Base-by-base conservation (phyloP, 768 basidiomycete species). In the Chalciporus piperatus region DNA sequence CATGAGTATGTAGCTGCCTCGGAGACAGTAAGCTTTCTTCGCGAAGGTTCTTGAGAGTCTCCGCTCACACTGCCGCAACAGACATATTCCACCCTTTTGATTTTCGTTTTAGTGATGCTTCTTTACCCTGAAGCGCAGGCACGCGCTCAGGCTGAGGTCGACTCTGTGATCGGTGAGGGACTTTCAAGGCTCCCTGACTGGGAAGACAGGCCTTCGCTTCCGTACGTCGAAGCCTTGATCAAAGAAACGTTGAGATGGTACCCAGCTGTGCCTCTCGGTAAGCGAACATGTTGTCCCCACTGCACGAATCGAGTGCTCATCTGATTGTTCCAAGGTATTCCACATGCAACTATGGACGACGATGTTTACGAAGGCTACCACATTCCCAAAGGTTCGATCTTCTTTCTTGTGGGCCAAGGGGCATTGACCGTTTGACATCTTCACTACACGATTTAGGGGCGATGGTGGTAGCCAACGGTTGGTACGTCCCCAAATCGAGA, bases 371-470 rank as follows among this genome's bases (percentile, higher is more conserved):
- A 71, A 41, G 72, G 74, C 19, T 77, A 77, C 48, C 56, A 77
- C 6, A 84, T 84, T 39, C 80, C 83, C 10, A 71, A 73, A 55
- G 81, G 79, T 56, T 64, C 75, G 11, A 22, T 33, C 19, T 12
- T 40, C 28, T 37, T 19, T 33, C 11, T 32, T 32, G 30, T 40
- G 17, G 40, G 41, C 12, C 47, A 33, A 51, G 25, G 38, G 33
- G 2, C 2, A 22, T 30, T 41, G 7, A 22, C 22, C 22, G 22
- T 22, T 19, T 23, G 30, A 12, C 55, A 14, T 14, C 2, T 41
- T 20, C 33, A 13, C 22, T 27, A 11, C 27, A 13, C 14, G 3
- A 30, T 19, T n/a, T 16, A 59, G 64, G 66, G 2, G 61, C 54
- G n/a, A 65, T 54, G 1, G 58, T 57, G 25, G 4, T 64, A 17